Base-by-base conservation (phyloP, 345 rosid genomes). In the Fremontodendron californicum region DNA sequence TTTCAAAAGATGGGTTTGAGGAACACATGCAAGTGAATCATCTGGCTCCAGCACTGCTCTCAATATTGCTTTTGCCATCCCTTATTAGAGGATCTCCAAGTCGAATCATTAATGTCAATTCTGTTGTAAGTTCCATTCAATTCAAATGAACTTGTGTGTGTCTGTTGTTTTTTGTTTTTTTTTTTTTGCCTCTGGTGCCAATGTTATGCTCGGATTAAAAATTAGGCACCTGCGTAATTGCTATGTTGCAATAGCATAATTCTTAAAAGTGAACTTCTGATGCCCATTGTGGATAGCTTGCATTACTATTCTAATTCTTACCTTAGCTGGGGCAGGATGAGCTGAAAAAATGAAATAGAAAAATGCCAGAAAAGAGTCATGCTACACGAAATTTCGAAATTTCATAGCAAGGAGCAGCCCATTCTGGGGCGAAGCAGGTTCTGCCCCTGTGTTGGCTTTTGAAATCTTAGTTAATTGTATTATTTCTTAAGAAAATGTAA, bases 11-110 rank as follows among this genome's bases (percentile, higher is more conserved):
- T 79, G 97, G 95, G 45, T 84, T 88, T 79, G 98, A 96, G 87
- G 92, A 91, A 66, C 99, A 96, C 78, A 90, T 94, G 95, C 98
- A 94, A 96, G 99, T 94, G 52, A 96, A 96, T 87, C 98, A 96
- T 88, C 84, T 96, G 73, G 97, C 97, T 83, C 98, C 98, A 65
- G 93, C 98, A 6, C 81, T 92, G 78, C 97, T 94, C 83, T 91
- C 95, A 11, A 71, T 94, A 55, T 86, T 94, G 81, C 98, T 94
- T 80, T 84, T 96, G 84, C 99, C 99, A 6, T 96, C 99, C 21
- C 91, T 94, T 55, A 81, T 96, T 80, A 92, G 88, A 79, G 99
- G 98, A 54, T 91, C 97, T 87, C 97, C 98, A 23, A 89, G 99
- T 86, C 92, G 98, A 77, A 88, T 94, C 79, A 82, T 96, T 68